Evolutionary conservation across 202 grass and related monocot genomes (phyloP).

Genomic region (Panicum virgatum): DNA sequence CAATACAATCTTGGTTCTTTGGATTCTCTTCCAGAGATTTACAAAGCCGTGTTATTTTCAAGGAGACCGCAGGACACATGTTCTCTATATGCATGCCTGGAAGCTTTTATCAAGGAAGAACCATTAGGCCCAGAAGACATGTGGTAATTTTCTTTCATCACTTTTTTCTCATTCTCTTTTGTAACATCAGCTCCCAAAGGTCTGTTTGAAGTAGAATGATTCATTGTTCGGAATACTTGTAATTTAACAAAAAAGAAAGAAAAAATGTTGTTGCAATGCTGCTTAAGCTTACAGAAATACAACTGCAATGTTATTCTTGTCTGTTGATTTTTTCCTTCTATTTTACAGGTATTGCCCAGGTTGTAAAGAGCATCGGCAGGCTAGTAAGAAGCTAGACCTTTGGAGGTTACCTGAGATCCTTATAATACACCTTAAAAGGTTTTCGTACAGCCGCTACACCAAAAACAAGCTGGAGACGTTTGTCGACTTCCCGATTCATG

Average conservation of each 20-base stretch:
- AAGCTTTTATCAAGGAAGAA: conserved; percentile 88
- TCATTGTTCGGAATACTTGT: neutral
- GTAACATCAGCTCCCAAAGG: neutral
- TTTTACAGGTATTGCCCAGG: conserved; percentile 82
- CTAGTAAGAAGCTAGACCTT: conserved; percentile 89
- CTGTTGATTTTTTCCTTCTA: neutral
- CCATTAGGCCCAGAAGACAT: conserved; percentile 90
- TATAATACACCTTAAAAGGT: conserved; percentile 96
- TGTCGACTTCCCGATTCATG: conserved; percentile 86
- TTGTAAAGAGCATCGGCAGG: conserved; percentile 87
- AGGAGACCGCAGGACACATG: conserved; percentile 75
- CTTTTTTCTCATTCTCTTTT: neutral
- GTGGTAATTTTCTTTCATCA: conserved; percentile 60
- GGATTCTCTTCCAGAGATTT: conserved; percentile 75
- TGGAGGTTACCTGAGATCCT: conserved; percentile 96
- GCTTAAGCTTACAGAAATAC: neutral
- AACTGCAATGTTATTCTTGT: neutral
- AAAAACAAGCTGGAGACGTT: conserved; percentile 94
- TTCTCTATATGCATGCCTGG: conserved; percentile 86
- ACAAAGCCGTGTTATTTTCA: conserved; percentile 61
- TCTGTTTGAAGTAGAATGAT: neutral
- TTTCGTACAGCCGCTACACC: conserved; percentile 78
- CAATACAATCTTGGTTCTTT: conserved; percentile 63
- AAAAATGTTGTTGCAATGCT: neutral
- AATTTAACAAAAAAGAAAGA: neutral